Evolutionary conservation across 768 basidiomycete genomes (phyloP).

Genomic region (Pluteus cervinus): DNA sequence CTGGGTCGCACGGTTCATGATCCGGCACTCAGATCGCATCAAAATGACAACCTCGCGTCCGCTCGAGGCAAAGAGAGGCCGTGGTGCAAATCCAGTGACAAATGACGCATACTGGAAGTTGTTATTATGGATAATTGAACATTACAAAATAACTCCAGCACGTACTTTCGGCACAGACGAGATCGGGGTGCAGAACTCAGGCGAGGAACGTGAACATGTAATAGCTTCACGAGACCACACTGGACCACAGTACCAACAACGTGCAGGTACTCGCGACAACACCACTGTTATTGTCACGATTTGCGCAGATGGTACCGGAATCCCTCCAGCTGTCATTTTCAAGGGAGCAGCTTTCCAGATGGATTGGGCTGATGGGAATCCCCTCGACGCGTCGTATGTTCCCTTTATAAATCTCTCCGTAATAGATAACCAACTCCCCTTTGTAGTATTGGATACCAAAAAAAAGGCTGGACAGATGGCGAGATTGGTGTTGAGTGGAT

Average conservation of each 20-base stretch:
- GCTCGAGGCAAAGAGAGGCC: constrained; percentile 26
- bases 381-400: constrained; percentile 16
- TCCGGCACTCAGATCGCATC: constrained; percentile 20
- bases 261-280: constrained; percentile 23
- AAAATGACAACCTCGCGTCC: constrained; percentile 21
- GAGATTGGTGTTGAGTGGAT: constrained; percentile 27
- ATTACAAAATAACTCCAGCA: constrained; percentile 16
- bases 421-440: not conserved
- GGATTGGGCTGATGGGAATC: constrained; percentile 33
- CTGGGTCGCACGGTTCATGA: constrained; percentile 27
- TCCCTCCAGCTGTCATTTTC: constrained; percentile 32
- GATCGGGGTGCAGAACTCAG: constrained; percentile 21
- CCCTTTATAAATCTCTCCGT: constrained; percentile 1
- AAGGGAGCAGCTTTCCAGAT: constrained; percentile 29
- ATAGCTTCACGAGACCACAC: constrained; percentile 17
- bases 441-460: constrained; percentile 14
- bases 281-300: constrained; percentile 30
- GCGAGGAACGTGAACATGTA: constrained; percentile 18
- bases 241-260: constrained; percentile 23
- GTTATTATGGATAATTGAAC: constrained; percentile 17
- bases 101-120: constrained; percentile 28
- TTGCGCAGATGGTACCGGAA: constrained; percentile 29
- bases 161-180: constrained; percentile 29
- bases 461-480: constrained; percentile 22
- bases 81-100: constrained; percentile 29